Base-by-base conservation (phyloP, 306 rosid genomes). In the Senna tora region DNA sequence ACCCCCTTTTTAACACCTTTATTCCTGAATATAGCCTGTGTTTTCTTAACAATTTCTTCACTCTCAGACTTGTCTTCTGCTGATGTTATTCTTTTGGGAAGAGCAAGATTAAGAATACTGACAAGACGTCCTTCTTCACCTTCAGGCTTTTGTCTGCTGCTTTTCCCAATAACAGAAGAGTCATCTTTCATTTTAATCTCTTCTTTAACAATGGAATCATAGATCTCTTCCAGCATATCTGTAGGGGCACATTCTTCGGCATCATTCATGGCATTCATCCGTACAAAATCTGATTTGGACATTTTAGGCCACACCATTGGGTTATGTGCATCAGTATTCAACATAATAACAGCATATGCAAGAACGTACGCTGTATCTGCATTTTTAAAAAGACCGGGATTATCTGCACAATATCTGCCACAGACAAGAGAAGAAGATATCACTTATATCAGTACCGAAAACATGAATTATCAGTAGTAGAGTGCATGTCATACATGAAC, bases 281-380 rank as follows among this genome's bases (percentile, higher is more conserved):
- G 96, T 66, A 92, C 75, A 75, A 95, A 95, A 81, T 95, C 99
- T 13, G 89, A 75, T 86, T 89, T 92, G 79, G 96, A 85, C 99
- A 95, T 92, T 86, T 95, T 95, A 67, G 99, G 99, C 99, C 99
- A 92, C 87, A 95, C 97, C 91, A 95, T 89, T 47, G 97, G 99
- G 76, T 92, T 95, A 81, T 95, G 99, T 49, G 97, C 99, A 82
- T 95, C 99, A 57, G 99, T 95, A 80, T 89, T 95, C 84, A 95
- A 80, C 96, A 95, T 67, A 53, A 95, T 95, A 81, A 92, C 97
- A 39, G 99, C 96, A 78, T 95, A 95, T 33, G 97, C 99, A 78
- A 95, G 96, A 87, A 95, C 95, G 80, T 95, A 95, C 20, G 97
- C 99, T 45, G 93, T 86, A 86, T 95, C 99, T 58, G 99, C 99